Conservation (phyloP, 441 rosid genomes). For the Pelargonium citronellum region DNA sequence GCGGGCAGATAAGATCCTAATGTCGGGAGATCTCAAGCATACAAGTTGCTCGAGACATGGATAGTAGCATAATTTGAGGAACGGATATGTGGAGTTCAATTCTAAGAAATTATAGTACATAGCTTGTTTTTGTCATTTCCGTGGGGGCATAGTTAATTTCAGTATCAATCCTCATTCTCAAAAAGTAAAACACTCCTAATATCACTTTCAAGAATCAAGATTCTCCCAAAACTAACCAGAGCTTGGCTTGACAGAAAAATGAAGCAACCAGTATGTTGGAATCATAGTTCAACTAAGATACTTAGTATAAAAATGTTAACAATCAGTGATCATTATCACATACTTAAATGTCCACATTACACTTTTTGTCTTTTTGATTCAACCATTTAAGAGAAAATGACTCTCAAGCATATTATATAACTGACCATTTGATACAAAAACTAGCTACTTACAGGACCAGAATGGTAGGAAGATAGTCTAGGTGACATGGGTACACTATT, state of each 20-base stretch:
- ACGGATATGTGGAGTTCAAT: neutral
- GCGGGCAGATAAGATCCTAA: neutral
- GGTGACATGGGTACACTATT: constrained; percentile 37
- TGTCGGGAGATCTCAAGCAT: neutral
- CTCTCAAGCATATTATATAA: neutral
- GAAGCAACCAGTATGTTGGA: neutral
- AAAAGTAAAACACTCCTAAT: neutral
- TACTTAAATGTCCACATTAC: neutral
- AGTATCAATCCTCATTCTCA: neutral
- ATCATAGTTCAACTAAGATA: neutral
- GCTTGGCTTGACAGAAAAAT: neutral
- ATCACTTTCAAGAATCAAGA: neutral
- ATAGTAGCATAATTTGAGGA: neutral
- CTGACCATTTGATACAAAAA: neutral
- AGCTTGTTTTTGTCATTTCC: neutral
- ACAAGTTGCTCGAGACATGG: neutral
- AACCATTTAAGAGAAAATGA: neutral
- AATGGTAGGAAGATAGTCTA: constrained; percentile 28
- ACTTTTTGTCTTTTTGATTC: neutral
- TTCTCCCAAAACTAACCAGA: neutral
- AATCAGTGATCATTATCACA: neutral
- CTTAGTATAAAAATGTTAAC: neutral
- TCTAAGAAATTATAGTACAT: neutral
- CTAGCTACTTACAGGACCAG: constrained; percentile 41
- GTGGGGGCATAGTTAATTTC: neutral